phyloP scores from a whole-genome alignment of 352 stramenopile genomes.

The Albugo laibachii region DNA sequence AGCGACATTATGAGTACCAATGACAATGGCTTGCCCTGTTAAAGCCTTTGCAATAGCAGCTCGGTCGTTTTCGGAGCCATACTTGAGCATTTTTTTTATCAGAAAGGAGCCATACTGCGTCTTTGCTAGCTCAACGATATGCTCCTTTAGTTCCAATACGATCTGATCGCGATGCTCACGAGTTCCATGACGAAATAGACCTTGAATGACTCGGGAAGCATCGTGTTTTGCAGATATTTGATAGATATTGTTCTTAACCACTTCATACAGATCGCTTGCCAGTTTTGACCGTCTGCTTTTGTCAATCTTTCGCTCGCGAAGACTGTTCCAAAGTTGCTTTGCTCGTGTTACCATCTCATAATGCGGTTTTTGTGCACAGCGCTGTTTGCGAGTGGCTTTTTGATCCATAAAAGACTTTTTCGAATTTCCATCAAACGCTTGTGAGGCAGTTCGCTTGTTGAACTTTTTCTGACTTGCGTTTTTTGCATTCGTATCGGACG shows the following conservation, averaged over 20 bases:
- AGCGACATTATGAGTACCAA: constrained; percentile 89
- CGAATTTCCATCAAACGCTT: neutral
- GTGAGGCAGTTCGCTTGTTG: neutral
- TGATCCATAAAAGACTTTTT: constrained; percentile 73
- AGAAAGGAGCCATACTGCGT: constrained; percentile 94
- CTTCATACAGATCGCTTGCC: constrained; percentile 77
- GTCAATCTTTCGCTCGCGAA: constrained; percentile 73
- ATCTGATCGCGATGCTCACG: constrained; percentile 72
- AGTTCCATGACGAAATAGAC: constrained; percentile 86
- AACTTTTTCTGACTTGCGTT: neutral
- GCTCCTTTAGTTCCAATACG: constrained; percentile 80
- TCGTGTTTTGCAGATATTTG: constrained; percentile 92
- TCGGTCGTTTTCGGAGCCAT: constrained; percentile 71
- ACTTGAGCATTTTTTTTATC: constrained; percentile 95
- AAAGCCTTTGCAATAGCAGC: constrained; percentile 77
- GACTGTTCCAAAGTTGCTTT: constrained; percentile 93
- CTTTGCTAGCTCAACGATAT: constrained; percentile 87
- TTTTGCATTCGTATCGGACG: neutral
- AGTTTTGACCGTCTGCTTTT: constrained; percentile 68
- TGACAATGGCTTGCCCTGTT: constrained; percentile 81
- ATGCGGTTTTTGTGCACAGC: constrained; percentile 87
- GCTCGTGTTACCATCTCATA: constrained; percentile 83
- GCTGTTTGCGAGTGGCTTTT: constrained; percentile 83
- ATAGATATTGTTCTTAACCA: constrained; percentile 89
- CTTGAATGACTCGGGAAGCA: constrained; percentile 89